These are phyloP conservation scores for Saccharomycopsis hybrid DNA, from an alignment of 1,139 yeast genomes.

Conservation along the genomic window DNA sequence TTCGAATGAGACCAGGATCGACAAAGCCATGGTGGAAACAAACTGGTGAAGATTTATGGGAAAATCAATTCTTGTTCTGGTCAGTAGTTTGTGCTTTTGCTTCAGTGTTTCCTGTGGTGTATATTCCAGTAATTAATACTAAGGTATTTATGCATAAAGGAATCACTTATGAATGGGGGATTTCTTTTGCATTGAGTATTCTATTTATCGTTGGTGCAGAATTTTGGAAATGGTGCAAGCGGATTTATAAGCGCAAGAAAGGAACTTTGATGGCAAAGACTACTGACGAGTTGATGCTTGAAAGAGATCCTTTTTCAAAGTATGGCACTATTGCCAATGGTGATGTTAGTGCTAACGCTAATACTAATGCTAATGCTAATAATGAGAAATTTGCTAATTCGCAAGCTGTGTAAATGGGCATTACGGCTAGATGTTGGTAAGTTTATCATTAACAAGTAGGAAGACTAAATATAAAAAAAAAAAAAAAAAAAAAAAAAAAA, in stretches of 20 bases:
- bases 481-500: no score
- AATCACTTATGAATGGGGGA: slow-evolving; percentile 80
- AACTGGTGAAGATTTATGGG: slow-evolving; percentile 60
- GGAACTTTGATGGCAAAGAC: slow-evolving; percentile 43
- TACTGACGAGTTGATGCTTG: slow-evolving; percentile 54
- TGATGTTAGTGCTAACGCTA: slow-evolving; percentile 28
- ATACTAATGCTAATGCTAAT: neutral
- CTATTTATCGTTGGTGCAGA: slow-evolving; percentile 60
- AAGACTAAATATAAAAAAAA: no score
- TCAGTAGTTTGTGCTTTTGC: slow-evolving; percentile 67
- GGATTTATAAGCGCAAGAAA: slow-evolving; percentile 44
- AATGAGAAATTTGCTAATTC: no score
- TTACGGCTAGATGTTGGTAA: no score
- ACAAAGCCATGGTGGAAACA: slow-evolving; percentile 56
- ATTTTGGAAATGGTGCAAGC: slow-evolving; percentile 59
- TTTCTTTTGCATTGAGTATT: slow-evolving; percentile 58
- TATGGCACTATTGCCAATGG: slow-evolving; percentile 52
- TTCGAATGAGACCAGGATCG: slow-evolving; percentile 66
- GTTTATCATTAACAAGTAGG: no score
- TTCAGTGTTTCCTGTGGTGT: slow-evolving; percentile 75
- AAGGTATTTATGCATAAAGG: slow-evolving; percentile 71
- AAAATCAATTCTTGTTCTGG: slow-evolving; percentile 77
- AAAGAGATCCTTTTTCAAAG: slow-evolving; percentile 56
- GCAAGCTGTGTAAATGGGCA: no score
- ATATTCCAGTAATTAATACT: slow-evolving; percentile 80